These are phyloP conservation scores for Plantago rigida DNA, from an alignment of 305 asterid species.

Conservation along the genomic window DNA sequence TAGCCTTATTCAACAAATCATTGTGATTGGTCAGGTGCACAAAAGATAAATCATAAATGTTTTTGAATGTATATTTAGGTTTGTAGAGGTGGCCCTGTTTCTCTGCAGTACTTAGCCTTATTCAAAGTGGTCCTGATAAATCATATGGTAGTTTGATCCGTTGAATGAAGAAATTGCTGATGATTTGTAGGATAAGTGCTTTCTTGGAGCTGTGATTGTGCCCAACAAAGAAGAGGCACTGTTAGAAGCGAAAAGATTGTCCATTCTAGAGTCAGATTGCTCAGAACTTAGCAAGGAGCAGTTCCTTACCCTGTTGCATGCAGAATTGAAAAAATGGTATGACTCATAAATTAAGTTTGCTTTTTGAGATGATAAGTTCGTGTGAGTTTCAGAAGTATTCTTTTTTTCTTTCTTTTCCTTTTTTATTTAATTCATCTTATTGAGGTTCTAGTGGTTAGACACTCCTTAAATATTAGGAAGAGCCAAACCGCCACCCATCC, in stretches of 20 bases:
- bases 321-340: conserved; percentile 73
- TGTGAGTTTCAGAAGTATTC: no score
- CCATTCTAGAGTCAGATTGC: conserved; percentile 45
- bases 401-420: neutral
- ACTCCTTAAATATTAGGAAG: neutral
- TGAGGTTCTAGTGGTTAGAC: no score
- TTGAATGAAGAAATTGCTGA: conserved; percentile 13
- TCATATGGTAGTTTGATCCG: conserved; percentile 2
- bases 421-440: neutral
- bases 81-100: neutral
- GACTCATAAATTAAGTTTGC: neutral
- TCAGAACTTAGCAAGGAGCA: conserved; percentile 52
- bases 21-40: conserved; percentile 82
- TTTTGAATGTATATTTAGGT: conserved; percentile 6
- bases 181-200: conserved; percentile 63
- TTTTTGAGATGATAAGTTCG: neutral
- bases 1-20: conserved; percentile 71
- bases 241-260: conserved; percentile 50
- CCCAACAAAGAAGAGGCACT: conserved; percentile 75
- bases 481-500: no score
- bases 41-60: no score
- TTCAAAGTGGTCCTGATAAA: neutral
- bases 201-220: conserved; percentile 79
- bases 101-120: neutral
- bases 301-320: conserved; percentile 42